phyloP scores from a whole-genome alignment of 805 yeast genomes.

The Candida saitoana region DNA sequence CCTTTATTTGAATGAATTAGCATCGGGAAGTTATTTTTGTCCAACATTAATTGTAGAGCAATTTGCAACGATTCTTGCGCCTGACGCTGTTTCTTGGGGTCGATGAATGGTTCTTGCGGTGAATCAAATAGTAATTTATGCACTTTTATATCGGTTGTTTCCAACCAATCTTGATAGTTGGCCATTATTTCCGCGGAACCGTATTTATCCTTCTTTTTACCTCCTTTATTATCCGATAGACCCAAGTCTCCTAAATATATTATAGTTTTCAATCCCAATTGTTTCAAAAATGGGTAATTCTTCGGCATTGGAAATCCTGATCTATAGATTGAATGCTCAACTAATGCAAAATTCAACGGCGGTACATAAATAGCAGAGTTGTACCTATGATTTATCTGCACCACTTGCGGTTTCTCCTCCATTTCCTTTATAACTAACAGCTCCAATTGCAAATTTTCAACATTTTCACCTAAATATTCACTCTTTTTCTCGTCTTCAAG shows the following conservation, averaged over 20 bases:
- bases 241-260: slow-evolving; percentile 72
- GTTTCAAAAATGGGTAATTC: slow-evolving; percentile 74
- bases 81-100: slow-evolving; percentile 41
- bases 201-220: slow-evolving; percentile 31
- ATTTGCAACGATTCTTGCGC: slow-evolving; percentile 46
- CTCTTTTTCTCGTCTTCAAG: background rate
- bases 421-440: background rate
- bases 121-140: slow-evolving; percentile 63
- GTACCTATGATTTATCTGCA: slow-evolving; percentile 2
- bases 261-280: slow-evolving; percentile 69
- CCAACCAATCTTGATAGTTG: slow-evolving; percentile 70
- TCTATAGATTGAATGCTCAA: slow-evolving; percentile 81
- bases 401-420: background rate
- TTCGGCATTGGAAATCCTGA: slow-evolving; percentile 92
- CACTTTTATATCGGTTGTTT: slow-evolving; percentile 47
- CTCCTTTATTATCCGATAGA: slow-evolving; percentile 10
- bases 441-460: background rate
- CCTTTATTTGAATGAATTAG: slow-evolving; percentile 93
- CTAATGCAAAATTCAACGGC: slow-evolving; percentile 85
- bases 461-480: background rate
- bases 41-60: slow-evolving; percentile 54
- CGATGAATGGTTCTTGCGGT: slow-evolving; percentile 73
- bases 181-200: slow-evolving; percentile 46
- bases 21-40: slow-evolving; percentile 76
- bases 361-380: slow-evolving; percentile 50